Evolutionary conservation across 2,329 filamentous ascomycete genomes (phyloP), one percentile per base, ranked within the genome.

Genomic region (Sporothrix sp.): DNA sequence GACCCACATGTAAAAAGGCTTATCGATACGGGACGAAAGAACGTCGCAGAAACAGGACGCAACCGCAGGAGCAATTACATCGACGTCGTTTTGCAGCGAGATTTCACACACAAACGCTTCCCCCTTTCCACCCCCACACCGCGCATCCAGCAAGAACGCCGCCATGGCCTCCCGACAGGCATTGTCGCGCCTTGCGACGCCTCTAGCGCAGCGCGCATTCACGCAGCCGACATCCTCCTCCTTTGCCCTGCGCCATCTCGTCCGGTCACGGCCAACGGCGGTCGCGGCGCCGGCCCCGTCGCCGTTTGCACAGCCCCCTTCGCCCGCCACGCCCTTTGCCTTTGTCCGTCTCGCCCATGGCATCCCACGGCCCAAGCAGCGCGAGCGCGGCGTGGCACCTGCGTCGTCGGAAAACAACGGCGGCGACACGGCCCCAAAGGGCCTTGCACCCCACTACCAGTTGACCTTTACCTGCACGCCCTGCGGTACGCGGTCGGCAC

Each of bases 391-490:
- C n/a, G 39, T 10, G 35, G 40, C 42, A 52, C 16, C 35, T 9
- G 35, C 45, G 3, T 11, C 23, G 23, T 10, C 38, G 20, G 30
- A 37, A 51, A 52, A 20, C 49, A 21, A 13, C 33, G 40, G 32
- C 50, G 40, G 38, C 53, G 61, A 60, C 30, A 49, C 58, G 39
- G 62, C 58, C 56, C n/a, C n/a, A n/a, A n/a, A n/a, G n/a, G 63
- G 66, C 47, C 60, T 63, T 35, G 64, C 57, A 60, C 87, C 87
- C 1, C 80, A 86, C 52, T 98, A 97, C 69, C 77, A 88, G 59
- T 75, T 98, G 57, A 86, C 82, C 45, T 96, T 98, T 66, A 98
- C 93, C 58, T 98, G 93, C 76, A 82, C 85, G 53, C 87, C 87
- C 28, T 98, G 93, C 69, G 72, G 75, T 40, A 71, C 78, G 32